Evolutionary conservation across 208 protist species (phyloP), one percentile per base, ranked within the genome.

Genomic region (Crithidia thermophila): DNA sequence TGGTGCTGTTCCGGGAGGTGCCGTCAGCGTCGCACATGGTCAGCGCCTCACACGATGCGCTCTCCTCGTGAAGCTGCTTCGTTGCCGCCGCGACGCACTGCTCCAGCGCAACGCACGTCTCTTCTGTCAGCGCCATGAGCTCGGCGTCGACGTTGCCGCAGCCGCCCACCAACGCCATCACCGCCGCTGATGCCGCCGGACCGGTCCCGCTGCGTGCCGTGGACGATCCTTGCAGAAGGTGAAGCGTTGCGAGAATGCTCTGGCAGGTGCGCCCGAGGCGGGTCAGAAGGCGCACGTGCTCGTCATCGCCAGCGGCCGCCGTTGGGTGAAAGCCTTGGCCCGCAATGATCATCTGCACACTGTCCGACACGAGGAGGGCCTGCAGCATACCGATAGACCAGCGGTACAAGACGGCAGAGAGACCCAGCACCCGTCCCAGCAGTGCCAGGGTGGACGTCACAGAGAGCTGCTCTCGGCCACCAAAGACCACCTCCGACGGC

Each of bases 401-500:
- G 21, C 68, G 68, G 36, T 62, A 56, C 23, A 74, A 82, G 10
- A 78, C 49, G 34, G 42, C 28, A 0, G 84, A 90, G n/a, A 93
- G 74, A 3, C 79, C 67, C 5, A 53, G 33, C 1, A 88, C 39
- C 6, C 64, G 40, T 11, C 40, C 45, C 13, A 90, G 57, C 0
- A 88, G 47, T 21, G 71, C 67, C 49, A 88, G 71, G 31, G 78
- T 69, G 25, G 51, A 25, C 20, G 64, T 25, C 8, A 93, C 62
- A 6, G 81, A 81, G 0, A 68, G 63, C 4, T 43, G 63, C 11
- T 51, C 40, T 3, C 53, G 36, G 16, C 40, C 23, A 23, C 87
- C 84, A 62, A 93, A 93, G 42, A 90, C 47, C 31, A 72, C 68
- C 23, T 85, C 84, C 8, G 84, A 71, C 10, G 67, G 31, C 8